Evolutionary conservation across 2,329 filamentous ascomycete genomes (phyloP).

Genomic region (Calonectria fujianensis): DNA sequence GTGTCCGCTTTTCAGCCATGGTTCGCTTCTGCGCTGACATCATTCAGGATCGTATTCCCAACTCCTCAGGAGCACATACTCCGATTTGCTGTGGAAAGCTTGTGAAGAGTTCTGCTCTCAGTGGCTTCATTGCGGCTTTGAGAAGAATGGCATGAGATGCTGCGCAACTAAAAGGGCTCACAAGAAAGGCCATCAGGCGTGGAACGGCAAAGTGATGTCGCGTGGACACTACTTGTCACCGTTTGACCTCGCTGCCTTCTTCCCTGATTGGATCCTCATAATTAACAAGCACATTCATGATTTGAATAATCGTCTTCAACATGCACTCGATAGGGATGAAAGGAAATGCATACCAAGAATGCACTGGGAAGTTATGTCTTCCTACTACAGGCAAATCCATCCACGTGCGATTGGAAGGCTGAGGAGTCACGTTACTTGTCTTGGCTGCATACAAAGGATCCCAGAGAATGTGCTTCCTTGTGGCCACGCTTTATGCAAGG

Average conservation of each 20-base stretch:
- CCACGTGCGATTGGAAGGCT: neutral
- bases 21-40: neutral
- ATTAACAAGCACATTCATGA: constrained; percentile 20
- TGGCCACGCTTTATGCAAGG: constrained; percentile 30
- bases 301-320: neutral
- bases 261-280: neutral
- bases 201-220: constrained; percentile 10
- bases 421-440: constrained; percentile 29
- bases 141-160: neutral
- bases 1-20: neutral
- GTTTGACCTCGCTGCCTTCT: neutral
- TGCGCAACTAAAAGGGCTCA: neutral
- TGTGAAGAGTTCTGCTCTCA: constrained; percentile 27
- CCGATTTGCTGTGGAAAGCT: neutral
- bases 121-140: constrained; percentile 30
- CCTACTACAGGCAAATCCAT: constrained; percentile 2
- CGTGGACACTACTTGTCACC: constrained; percentile 4
- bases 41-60: constrained; percentile 12
- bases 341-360: neutral
- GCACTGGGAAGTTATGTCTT: constrained; percentile 25
- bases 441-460: constrained; percentile 27
- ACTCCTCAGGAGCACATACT: constrained; percentile 8
- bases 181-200: constrained; percentile 26
- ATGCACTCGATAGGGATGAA: neutral
- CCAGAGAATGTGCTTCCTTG: constrained; percentile 34